phyloP scores from a whole-genome alignment of 2,329 filamentous ascomycete species.

The Dothistroma pini region DNA sequence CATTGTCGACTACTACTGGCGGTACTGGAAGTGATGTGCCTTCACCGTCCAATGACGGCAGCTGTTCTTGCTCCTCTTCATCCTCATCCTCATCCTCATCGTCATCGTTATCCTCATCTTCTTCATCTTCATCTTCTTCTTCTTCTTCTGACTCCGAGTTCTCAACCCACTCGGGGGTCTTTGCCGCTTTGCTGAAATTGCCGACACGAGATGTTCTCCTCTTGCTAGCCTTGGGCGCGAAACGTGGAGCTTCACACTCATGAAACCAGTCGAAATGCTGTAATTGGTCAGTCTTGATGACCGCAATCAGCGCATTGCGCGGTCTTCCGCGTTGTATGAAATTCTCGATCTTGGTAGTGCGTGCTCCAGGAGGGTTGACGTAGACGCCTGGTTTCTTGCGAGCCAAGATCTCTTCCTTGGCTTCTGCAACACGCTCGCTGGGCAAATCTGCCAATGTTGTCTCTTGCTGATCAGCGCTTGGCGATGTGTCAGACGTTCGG shows the following conservation, averaged over 20 bases:
- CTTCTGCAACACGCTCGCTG: conserved; percentile 23
- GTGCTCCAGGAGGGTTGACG: conserved; percentile 45
- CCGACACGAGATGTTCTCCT: conserved; percentile 15
- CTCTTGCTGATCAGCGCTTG: background rate
- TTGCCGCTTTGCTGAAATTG: background rate
- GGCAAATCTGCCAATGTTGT: conserved; percentile 8
- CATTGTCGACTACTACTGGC: background rate
- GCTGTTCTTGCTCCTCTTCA: background rate
- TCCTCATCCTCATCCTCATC: background rate
- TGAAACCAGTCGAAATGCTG: conserved; percentile 37
- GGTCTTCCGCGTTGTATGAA: conserved; percentile 38
- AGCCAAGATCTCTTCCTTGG: conserved; percentile 32
- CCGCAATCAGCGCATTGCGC: conserved; percentile 41
- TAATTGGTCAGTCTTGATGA: conserved; percentile 40
- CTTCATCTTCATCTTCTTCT: background rate
- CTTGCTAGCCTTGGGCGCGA: conserved; percentile 9
- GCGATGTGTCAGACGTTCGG: background rate
- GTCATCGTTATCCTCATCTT: background rate
- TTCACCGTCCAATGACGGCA: background rate
- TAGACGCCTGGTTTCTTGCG: conserved; percentile 39
- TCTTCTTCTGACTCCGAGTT: conserved; percentile 13
- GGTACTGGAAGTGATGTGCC: background rate
- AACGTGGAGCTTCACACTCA: conserved; percentile 10
- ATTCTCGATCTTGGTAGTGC: conserved; percentile 28
- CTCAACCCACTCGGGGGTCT: conserved; percentile 3